Conservation (phyloP, 2,329 filamentous ascomycete genomes). For the Aaosphaeria arxii region DNA sequence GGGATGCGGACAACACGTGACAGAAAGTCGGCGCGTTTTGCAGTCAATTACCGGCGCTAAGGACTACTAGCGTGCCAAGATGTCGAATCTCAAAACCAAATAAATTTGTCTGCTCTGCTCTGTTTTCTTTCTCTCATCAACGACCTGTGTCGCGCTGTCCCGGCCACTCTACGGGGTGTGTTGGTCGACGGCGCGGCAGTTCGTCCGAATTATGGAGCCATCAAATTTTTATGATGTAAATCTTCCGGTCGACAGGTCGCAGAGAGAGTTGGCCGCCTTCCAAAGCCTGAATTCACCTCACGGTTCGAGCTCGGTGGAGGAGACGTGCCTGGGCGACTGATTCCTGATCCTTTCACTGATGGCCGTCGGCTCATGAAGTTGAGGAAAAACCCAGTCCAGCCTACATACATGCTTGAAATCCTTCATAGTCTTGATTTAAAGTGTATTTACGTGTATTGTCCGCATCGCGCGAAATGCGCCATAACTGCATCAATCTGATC, state of each 20-base stretch:
- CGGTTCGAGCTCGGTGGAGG: constrained; percentile 39
- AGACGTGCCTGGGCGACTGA: constrained; percentile 34
- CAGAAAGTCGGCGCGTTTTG: too few relatives aligned
- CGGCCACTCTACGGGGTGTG: constrained; percentile 53
- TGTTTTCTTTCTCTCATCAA: constrained; percentile 43
- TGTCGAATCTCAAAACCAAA: constrained; percentile 10
- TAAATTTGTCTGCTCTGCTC: constrained; percentile 24
- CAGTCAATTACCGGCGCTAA: not conserved
- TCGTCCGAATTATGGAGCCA: constrained; percentile 76
- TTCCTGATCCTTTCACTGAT: constrained; percentile 72
- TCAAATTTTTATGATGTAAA: constrained; percentile 74
- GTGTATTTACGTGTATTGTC: too few relatives aligned
- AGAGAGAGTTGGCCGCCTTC: constrained; percentile 65
- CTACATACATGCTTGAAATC: constrained; percentile 53
- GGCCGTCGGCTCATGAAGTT: constrained; percentile 84
- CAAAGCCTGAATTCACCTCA: constrained; percentile 49
- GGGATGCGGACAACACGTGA: too few relatives aligned
- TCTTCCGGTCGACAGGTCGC: constrained; percentile 94
- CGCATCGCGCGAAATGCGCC: too few relatives aligned
- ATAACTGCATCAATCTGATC: not conserved
- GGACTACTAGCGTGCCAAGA: constrained; percentile 17
- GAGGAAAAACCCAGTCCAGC: constrained; percentile 77
- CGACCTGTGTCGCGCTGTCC: constrained; percentile 86
- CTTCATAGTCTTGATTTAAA: too few relatives aligned
- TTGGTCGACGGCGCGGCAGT: constrained; percentile 80